Evolutionary conservation across 2,329 filamentous ascomycete genomes (phyloP).

Genomic region (Botrytis elliptica): DNA sequence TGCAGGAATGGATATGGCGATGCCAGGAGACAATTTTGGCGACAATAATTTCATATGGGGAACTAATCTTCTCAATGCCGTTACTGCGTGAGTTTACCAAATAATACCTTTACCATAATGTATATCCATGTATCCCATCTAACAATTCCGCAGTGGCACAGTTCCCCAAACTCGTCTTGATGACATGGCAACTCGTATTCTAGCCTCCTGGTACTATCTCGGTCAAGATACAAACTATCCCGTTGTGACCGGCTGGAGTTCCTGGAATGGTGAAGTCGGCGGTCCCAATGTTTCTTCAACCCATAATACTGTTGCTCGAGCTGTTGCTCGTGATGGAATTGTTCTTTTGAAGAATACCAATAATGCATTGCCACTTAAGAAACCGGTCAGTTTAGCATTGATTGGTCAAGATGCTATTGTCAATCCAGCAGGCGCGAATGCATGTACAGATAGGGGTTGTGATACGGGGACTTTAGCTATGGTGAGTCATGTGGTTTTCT

Average conservation of each 20-base stretch:
- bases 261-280: constrained; percentile 34
- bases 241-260: constrained; percentile 50
- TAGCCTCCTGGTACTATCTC: constrained; percentile 60
- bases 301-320: constrained; percentile 61
- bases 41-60: constrained; percentile 55
- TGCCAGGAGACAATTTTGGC: constrained; percentile 67
- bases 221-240: constrained; percentile 51
- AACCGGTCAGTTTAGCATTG: constrained; percentile 53
- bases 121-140: constrained; percentile 3
- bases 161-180: constrained; percentile 61
- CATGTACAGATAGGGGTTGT: constrained; percentile 61
- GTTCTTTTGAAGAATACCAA: constrained; percentile 67
- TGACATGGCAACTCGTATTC: constrained; percentile 64
- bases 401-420: constrained; percentile 63
- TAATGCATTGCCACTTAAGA: constrained; percentile 55
- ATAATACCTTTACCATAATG: not conserved
- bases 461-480: constrained; percentile 62
- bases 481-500: constrained; percentile 41
- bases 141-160: constrained; percentile 46
- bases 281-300: constrained; percentile 53
- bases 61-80: constrained; percentile 50
- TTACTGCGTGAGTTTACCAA: constrained; percentile 41
- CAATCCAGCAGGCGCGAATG: constrained; percentile 62
- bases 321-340: constrained; percentile 55
- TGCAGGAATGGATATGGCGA: constrained; percentile 73